Evolutionary conservation across 495 filamentous ascomycete species (phyloP), one percentile per base, ranked within the genome.

Genomic region (Saxispiralis lemnorum): DNA sequence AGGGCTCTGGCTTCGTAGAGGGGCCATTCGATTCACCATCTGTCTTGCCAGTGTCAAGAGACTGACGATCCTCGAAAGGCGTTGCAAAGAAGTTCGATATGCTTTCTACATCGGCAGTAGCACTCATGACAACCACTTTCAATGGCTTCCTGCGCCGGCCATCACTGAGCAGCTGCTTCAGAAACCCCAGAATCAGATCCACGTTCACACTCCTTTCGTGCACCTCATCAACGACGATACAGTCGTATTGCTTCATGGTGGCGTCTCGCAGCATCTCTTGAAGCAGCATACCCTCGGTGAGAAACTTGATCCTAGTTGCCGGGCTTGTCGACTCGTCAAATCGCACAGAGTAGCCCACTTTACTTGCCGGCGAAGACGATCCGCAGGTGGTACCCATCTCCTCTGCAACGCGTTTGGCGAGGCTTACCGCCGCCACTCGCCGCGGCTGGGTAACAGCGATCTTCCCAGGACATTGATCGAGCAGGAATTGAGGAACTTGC

Each of bases 131-230:
- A 13, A 92, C 72, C 9, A 94, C 78, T 56, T 94, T 96, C 45
- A 96, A 63, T 0, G 79, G 34, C 74, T 78, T 30, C 78, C 68
- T 16, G 72, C 80, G 44, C 67, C 61, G 13, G 38, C 35, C 39
- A 34, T 53, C 48, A 21, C 63, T 61, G 1, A 83, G 57, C 21
- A 93, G 65, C 45, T 79, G 78, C 55, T 78, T 82, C 48, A 96
- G 60, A 51, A 99, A 96, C 0, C 92, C 92, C 39, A 83, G 66
- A 0, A 92, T 64, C 38, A 96, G 60, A 65, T 99, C 92, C 13
- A 94, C 88, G 54, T 94, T 93, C n/a, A 93, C 73, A 43, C 88
- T 92, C 43, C 92, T 71, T 62, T 99, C 92, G 63, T 99, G 92
- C 2, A 96, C 85, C 56, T 99, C 92, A 63, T 99, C 92, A 9